Base-by-base conservation (phyloP, 1,284 basidiomycete genomes). In the Tremellales sp. region DNA sequence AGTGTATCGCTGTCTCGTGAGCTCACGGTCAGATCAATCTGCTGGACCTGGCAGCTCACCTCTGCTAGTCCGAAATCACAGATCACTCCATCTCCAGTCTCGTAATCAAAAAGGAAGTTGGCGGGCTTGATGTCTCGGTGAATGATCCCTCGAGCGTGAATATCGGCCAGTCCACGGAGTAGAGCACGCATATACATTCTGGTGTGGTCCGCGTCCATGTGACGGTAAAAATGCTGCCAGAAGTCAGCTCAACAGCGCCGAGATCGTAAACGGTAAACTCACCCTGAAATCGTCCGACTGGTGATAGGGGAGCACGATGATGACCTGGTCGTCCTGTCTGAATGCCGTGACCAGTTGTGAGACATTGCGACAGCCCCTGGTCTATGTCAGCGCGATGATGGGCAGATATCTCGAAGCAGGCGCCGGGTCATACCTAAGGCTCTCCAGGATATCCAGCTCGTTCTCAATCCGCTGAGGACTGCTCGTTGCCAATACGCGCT, bases 101-200 rank as follows among this genome's bases (percentile, higher is more conserved):
- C 81, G 26, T 89, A 85, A 71, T 98, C 89, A 71, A 89, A 98
- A 27, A 98, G 80, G 67, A 98, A 98, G 73, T 98, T 98, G 54
- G 94, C 94, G 15, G 94, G 96, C 69, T 98, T 98, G 64, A 98
- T 89, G 72, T 98, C 94, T 31, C 94, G 89, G 74, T 98, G 94
- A 44, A 98, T 88, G 64, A 98, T 87, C 6, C 82, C 83, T 43
- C 89, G 79, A n/a, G 82, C 76, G 68, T 98, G 96, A 21, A 90
- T 86, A 61, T 94, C 91, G 45, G 86, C 84, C 46, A 98, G 74
- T 1, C 90, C 92, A 19, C 87, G 85, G 69, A 98, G 85, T 68
- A 99, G 83, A 67, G 88, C 93, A 36, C 85, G 84, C 63, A 98
- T 86, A 76, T 98, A 99, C 45, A 82, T 78, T 66, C 86, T 88